Conservation (phyloP, 768 basidiomycete genomes). For the Piloderma croceum region DNA sequence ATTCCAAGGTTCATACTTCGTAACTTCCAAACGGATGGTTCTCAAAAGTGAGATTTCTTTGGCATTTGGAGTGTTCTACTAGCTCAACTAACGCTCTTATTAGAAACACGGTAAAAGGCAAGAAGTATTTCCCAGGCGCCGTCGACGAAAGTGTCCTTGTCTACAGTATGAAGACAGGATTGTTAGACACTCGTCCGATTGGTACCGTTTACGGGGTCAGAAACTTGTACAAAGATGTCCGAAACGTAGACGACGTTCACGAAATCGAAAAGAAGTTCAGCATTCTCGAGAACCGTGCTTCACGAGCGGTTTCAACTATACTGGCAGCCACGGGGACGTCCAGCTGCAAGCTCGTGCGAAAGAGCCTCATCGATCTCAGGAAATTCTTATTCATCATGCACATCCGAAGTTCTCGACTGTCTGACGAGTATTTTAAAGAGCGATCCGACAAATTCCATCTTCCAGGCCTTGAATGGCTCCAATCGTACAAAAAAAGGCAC, state of each 20-base stretch:
- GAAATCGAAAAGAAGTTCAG: slow-evolving; percentile 25
- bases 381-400: slow-evolving; percentile 36
- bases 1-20: too few relatives aligned
- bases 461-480: slow-evolving; percentile 19
- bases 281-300: slow-evolving; percentile 23
- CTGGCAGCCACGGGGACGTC: neutral
- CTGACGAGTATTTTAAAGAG: slow-evolving; percentile 23
- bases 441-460: slow-evolving; percentile 18
- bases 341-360: slow-evolving; percentile 24
- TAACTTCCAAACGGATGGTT: too few relatives aligned
- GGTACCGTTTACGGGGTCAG: slow-evolving; percentile 15
- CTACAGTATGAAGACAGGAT: too few relatives aligned
- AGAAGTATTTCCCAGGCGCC: too few relatives aligned
- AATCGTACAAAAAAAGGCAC: slow-evolving; percentile 15
- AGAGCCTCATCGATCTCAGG: slow-evolving; percentile 23
- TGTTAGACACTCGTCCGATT: slow-evolving; percentile 8
- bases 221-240: slow-evolving; percentile 24
- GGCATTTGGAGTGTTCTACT: too few relatives aligned
- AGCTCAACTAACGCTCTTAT: too few relatives aligned
- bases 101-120: too few relatives aligned
- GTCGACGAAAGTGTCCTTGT: too few relatives aligned
- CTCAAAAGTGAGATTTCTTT: too few relatives aligned
- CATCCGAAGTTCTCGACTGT: slow-evolving; percentile 20
- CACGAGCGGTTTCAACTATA: slow-evolving; percentile 16
- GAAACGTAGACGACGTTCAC: slow-evolving; percentile 17